Conservation (phyloP, 1,139 yeast genomes). For the Sugiyamaella sp. region DNA sequence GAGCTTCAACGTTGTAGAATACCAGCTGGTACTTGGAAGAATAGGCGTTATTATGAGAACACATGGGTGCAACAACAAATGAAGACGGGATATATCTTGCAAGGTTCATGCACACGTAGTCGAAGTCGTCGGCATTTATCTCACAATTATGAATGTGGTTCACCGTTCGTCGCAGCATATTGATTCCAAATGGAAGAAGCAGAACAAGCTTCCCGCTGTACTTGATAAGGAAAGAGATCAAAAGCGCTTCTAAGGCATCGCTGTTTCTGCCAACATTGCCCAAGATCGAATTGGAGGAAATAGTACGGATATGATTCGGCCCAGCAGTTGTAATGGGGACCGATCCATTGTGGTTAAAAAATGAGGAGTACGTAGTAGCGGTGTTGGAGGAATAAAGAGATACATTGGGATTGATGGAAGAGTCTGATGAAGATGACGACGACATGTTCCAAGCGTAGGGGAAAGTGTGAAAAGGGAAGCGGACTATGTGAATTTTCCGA, state of each 20-base stretch:
- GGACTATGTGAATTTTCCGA: too few species aligned
- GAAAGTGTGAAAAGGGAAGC: not conserved
- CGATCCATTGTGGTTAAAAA: too few species aligned
- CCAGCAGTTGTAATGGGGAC: conserved; percentile 3
- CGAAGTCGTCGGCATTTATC: conserved; percentile 8
- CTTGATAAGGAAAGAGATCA: conserved; percentile 15
- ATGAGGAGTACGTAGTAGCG: not conserved
- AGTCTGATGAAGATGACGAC: conserved; percentile 11
- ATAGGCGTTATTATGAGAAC: conserved; percentile 13
- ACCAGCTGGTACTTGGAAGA: conserved; percentile 16
- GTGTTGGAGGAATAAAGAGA: conserved; percentile 1
- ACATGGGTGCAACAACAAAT: conserved; percentile 11
- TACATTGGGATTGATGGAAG: not conserved
- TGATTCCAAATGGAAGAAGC: conserved; percentile 17
- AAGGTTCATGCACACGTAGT: conserved; percentile 1
- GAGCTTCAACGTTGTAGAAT: conserved; percentile 11
- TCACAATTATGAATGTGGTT: not conserved
- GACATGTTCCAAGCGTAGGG: not conserved
- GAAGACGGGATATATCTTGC: conserved; percentile 15
- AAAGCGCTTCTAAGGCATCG: not conserved
- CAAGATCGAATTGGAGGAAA: too few species aligned
- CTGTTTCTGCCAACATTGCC: not conserved
- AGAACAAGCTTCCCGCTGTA: conserved; percentile 10
- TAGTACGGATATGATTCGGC: not conserved
- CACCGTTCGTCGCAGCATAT: conserved; percentile 2